A percentile compares a stretch with the other conserved stretches of the same genome.
phyloP scores from a whole-genome alignment of 495 filamentous ascomycete species.

The Collariella sp. region DNA sequence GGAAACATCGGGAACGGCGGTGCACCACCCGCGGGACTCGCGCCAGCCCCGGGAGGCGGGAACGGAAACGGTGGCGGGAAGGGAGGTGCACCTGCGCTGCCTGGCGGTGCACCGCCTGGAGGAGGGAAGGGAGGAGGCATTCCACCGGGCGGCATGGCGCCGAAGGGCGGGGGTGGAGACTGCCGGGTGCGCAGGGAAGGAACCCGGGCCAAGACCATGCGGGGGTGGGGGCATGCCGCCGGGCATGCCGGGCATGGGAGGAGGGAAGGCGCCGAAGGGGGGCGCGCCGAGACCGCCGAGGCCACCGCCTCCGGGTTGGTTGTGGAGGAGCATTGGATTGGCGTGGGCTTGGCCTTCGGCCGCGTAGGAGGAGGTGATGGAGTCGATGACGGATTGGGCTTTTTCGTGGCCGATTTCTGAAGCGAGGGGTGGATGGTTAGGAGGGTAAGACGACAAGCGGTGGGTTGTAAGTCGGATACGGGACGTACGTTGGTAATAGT shows the following conservation, averaged over 20 bases:
- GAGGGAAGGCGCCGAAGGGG: slow-evolving; percentile 27
- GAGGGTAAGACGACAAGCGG: background rate
- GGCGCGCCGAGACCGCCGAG: slow-evolving; percentile 31
- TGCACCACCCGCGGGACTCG: background rate
- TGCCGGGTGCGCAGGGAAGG: slow-evolving; percentile 11
- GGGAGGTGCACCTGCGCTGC: background rate
- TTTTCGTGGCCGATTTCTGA: slow-evolving; percentile 97
- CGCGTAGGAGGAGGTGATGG: slow-evolving; percentile 88
- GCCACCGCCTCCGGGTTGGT: slow-evolving; percentile 48
- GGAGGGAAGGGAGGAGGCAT: slow-evolving; percentile 26
- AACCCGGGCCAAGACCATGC: too few relatives aligned
- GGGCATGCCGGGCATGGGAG: slow-evolving; percentile 36
- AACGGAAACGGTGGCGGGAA: slow-evolving; percentile 10
- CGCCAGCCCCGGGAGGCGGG: background rate
- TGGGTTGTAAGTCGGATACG: background rate
- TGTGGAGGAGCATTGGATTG: slow-evolving; percentile 71
- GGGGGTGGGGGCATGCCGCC: slow-evolving; percentile 22
- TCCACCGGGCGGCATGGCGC: slow-evolving; percentile 20
- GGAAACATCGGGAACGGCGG: slow-evolving; percentile 48
- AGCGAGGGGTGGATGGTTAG: background rate
- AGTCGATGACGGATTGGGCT: slow-evolving; percentile 95
- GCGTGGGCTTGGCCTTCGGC: slow-evolving; percentile 80
- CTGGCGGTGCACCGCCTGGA: slow-evolving; percentile 1
- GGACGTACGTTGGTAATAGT: slow-evolving; percentile 88
- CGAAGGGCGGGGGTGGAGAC: slow-evolving; percentile 49